Evolutionary conservation across 768 basidiomycete species (phyloP).

Genomic region (Suillus clintonianus): DNA sequence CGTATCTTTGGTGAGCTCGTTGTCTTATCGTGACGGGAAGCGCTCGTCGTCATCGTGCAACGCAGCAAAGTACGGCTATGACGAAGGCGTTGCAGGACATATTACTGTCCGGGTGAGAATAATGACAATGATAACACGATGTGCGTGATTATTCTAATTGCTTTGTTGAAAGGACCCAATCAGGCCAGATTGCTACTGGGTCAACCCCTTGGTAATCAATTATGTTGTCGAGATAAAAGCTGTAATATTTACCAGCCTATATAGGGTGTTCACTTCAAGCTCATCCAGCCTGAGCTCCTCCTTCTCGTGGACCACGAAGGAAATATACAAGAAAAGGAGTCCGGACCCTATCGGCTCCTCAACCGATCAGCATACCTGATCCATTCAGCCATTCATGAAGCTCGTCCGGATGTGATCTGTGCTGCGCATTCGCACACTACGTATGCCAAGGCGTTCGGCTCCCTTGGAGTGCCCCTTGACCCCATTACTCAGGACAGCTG

Average conservation of each 20-base stretch:
- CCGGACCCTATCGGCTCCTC: constrained; percentile 33
- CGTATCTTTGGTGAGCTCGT: constrained; percentile 42
- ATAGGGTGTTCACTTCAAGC: constrained; percentile 46
- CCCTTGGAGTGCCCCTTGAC: constrained; percentile 33
- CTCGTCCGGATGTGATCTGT: constrained; percentile 37
- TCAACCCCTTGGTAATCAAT: constrained; percentile 43
- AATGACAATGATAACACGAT: background rate
- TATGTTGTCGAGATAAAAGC: background rate
- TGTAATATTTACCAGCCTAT: background rate
- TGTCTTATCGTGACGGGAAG: background rate
- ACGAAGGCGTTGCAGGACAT: constrained; percentile 51
- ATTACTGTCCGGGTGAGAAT: constrained; percentile 44
- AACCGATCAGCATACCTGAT: constrained; percentile 43
- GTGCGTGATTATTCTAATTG: background rate
- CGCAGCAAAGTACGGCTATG: constrained; percentile 38
- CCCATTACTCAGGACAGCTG: constrained; percentile 37
- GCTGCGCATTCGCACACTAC: constrained; percentile 37
- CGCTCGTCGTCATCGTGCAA: constrained; percentile 15
- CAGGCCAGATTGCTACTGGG: constrained; percentile 46
- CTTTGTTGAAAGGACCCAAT: constrained; percentile 37
- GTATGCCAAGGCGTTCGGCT: constrained; percentile 40
- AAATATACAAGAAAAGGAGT: constrained; percentile 30
- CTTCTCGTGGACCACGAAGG: constrained; percentile 46
- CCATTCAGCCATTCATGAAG: constrained; percentile 34
- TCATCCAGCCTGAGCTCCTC: constrained; percentile 46